A percentile compares a stretch with the other conserved stretches of the same genome.
Evolutionary conservation across 495 filamentous ascomycete species (phyloP).

Genomic region (Friedmanniomyces endolithicus): DNA sequence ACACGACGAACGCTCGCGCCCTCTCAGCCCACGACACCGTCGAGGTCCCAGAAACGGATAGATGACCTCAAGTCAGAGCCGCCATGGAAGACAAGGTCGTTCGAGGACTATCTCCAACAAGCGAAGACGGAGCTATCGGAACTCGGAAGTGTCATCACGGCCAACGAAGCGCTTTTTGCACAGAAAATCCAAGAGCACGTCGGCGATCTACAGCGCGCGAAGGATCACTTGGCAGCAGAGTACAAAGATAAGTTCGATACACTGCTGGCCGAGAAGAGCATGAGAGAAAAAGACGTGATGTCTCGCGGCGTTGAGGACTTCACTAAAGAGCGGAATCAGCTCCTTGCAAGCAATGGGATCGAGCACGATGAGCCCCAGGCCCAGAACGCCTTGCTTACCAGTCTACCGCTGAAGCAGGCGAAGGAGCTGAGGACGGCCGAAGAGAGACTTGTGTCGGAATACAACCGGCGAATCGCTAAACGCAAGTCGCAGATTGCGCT

Average conservation of each 20-base stretch:
- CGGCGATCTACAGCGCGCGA: slow-evolving; percentile 19
- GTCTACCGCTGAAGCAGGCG: slow-evolving; percentile 10
- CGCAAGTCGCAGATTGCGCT: slow-evolving; percentile 21
- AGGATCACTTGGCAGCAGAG: slow-evolving; percentile 19
- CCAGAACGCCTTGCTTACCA: slow-evolving; percentile 8
- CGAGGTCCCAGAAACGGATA: not conserved
- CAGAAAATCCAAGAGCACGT: slow-evolving; percentile 24
- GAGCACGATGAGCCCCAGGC: slow-evolving; percentile 8
- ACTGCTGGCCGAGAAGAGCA: slow-evolving; percentile 9
- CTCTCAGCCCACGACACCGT: not conserved
- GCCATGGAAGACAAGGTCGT: slow-evolving; percentile 14
- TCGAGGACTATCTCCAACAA: slow-evolving; percentile 21
- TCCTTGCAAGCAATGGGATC: slow-evolving; percentile 13
- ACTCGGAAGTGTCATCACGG: slow-evolving; percentile 21
- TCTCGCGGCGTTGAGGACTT: slow-evolving; percentile 14
- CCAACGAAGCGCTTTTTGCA: slow-evolving; percentile 23
- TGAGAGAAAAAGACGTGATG: slow-evolving; percentile 14
- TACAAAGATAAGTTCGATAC: slow-evolving; percentile 20
- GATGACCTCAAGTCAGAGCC: not conserved
- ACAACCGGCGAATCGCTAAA: slow-evolving; percentile 17
- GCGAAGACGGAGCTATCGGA: slow-evolving; percentile 22
- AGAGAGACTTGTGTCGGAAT: slow-evolving; percentile 18
- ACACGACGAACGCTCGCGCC: not conserved
- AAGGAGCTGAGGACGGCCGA: slow-evolving; percentile 19
- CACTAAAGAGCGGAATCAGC: slow-evolving; percentile 13